Evolutionary conservation across 192 early-diverging fungal genomes (phyloP), one percentile per base, ranked within the genome.

Genomic region (Phycomyces nitens): DNA sequence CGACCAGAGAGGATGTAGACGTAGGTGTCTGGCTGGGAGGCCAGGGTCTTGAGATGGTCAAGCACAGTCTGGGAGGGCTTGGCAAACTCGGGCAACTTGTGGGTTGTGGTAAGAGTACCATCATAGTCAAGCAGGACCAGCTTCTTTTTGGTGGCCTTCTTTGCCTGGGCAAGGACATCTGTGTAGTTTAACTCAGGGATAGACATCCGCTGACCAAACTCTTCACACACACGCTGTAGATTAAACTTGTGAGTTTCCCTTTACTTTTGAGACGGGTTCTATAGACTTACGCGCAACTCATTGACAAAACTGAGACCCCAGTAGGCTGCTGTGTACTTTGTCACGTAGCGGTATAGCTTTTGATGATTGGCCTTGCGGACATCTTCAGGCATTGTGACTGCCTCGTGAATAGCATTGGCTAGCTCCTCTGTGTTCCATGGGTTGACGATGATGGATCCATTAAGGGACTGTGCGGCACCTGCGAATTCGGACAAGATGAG

Each of bases 381-480:
- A 41, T 90, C 88, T 2, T 90, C 84, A 1, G 93, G 75, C 98
- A 98, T 98, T 0, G 90, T 89, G 22, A 99, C 90, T 4, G 98
- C 98, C 43, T 91, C 89, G 70, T 91, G 73, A 68, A 97, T 88
- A 5, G 90, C 95, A 40, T 88, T 83, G 2, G 96, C 82, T 11
- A 99, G 80, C 58, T 98, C 97, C 59, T 94, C 95, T 0, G 92
- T 99, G 76, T 97, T 97, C 98, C 98, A 99, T 27, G 98, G 95
- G 77, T 99, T 99, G 60, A 99, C 92, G 71, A 99, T 94, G 24
- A 99, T 84, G 1, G 98, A 91, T 79, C 93, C 97, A 74, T 97
- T 96, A 42, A 99, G 78, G 29, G 92, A 95, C 79, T 99, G 98
- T 8, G 97, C 98, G 18, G 96, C 97, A 34, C 98, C 98, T 10